A percentile compares a stretch with the other conserved stretches of the same genome.
Conservation (phyloP, 345 rosid species). For the Capsella bursapastoris region DNA sequence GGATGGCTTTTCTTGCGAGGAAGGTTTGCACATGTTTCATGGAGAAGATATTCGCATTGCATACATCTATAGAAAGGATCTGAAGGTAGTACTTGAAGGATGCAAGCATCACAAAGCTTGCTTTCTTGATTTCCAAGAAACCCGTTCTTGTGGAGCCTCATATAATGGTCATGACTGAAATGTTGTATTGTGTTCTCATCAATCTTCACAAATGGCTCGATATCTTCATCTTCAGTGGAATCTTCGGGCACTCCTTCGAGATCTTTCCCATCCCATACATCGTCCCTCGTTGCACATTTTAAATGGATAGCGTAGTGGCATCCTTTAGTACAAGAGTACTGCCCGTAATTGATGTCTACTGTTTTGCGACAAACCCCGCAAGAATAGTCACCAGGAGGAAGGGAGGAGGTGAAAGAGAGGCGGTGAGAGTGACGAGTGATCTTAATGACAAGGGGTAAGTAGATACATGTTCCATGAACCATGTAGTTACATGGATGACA, state of each 20-base stretch:
- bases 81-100: neutral
- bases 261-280: neutral
- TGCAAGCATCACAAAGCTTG: neutral
- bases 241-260: neutral
- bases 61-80: neutral
- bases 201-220: neutral
- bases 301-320: neutral
- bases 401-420: neutral
- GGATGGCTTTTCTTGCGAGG: neutral
- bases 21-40: constrained; percentile 2
- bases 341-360: neutral
- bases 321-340: neutral
- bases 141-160: neutral
- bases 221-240: neutral
- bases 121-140: neutral
- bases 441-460: neutral
- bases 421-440: neutral
- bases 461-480: neutral
- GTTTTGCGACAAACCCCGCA: neutral
- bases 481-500: neutral
- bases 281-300: neutral
- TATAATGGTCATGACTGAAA: neutral
- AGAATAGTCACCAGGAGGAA: neutral
- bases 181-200: neutral
- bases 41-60: neutral